Evolutionary conservation across 2,329 filamentous ascomycete genomes (phyloP).

Genomic region (Phaeoacremonium minimum): DNA sequence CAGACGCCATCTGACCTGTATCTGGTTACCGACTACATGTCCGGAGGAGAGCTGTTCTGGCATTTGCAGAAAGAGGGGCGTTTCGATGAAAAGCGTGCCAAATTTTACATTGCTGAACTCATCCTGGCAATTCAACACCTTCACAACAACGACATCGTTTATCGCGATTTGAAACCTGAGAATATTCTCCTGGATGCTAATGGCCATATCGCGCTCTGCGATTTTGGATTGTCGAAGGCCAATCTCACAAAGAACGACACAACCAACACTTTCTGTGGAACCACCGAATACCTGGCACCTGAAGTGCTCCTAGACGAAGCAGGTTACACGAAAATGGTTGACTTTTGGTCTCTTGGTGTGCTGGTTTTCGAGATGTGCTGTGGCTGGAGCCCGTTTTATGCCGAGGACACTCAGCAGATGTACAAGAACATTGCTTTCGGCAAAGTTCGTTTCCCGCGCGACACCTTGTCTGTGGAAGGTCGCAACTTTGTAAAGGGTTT

Average conservation of each 20-base stretch:
- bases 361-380: slow-evolving; percentile 99
- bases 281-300: slow-evolving; percentile 93
- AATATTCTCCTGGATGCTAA: slow-evolving; percentile 97
- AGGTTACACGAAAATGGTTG: slow-evolving; percentile 99
- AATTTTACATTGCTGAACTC: slow-evolving; percentile 98
- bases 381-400: slow-evolving; percentile 98
- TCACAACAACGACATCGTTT: slow-evolving; percentile 96
- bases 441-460: slow-evolving; percentile 92
- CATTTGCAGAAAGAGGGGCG: slow-evolving; percentile 95
- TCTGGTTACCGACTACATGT: slow-evolving; percentile 99
- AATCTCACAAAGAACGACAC: slow-evolving; percentile 96
- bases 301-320: slow-evolving; percentile 94
- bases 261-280: slow-evolving; percentile 98
- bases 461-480: slow-evolving; percentile 90
- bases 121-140: slow-evolving; percentile 93
- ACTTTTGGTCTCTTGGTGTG: slow-evolving; percentile 98
- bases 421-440: slow-evolving; percentile 99
- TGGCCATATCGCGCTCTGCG: slow-evolving; percentile 94
- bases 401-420: slow-evolving; percentile 99
- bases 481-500: slow-evolving; percentile 97
- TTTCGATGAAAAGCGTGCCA: slow-evolving; percentile 90
- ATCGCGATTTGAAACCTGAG: slow-evolving; percentile 94
- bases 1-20: slow-evolving; percentile 96
- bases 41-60: slow-evolving; percentile 96
- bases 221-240: slow-evolving; percentile 96